Percentiles rank a stretch among this genome's conserved stretches.
These are phyloP conservation scores for Hyphopichia pseudoburtonii DNA, from an alignment of 1,139 yeast genomes.

Conservation along the genomic window DNA sequence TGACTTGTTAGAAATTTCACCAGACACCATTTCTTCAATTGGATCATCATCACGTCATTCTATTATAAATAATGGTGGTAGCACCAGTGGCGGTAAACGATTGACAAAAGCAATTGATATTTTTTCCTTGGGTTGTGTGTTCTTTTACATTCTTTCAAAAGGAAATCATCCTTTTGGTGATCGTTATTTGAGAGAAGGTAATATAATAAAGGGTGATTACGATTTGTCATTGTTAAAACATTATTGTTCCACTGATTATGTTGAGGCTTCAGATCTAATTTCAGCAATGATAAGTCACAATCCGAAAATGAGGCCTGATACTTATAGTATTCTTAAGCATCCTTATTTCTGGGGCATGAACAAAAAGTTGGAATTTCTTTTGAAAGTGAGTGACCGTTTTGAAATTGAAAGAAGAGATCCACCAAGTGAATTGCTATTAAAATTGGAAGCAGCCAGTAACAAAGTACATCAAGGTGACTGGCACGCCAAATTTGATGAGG, in stretches of 20 bases:
- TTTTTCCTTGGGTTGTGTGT: slow-evolving; percentile 92
- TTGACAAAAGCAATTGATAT: slow-evolving; percentile 91
- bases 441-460: slow-evolving; percentile 57
- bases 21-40: slow-evolving; percentile 40
- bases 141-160: slow-evolving; percentile 76
- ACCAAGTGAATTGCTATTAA: slow-evolving; percentile 62
- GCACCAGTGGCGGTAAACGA: slow-evolving; percentile 43
- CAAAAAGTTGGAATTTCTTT: slow-evolving; percentile 75
- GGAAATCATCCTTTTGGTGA: slow-evolving; percentile 97
- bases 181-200: slow-evolving; percentile 80
- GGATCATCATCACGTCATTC: slow-evolving; percentile 18
- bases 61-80: slow-evolving; percentile 2
- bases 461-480: slow-evolving; percentile 67
- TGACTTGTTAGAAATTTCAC: slow-evolving; percentile 41
- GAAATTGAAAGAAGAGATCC: slow-evolving; percentile 89
- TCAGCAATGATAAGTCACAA: slow-evolving; percentile 66
- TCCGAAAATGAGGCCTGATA: slow-evolving; percentile 75
- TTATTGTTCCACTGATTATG: slow-evolving; percentile 44
- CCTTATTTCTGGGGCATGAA: slow-evolving; percentile 86
- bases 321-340: slow-evolving; percentile 66
- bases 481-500: slow-evolving; percentile 69
- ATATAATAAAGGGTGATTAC: slow-evolving; percentile 75
- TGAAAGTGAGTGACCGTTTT: slow-evolving; percentile 87
- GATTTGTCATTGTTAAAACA: slow-evolving; percentile 46
- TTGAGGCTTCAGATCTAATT: slow-evolving; percentile 74